A percentile compares a stretch with the other conserved stretches of the same genome.
These are phyloP conservation scores for Anisodus acutangulus DNA, from an alignment of 257 asterid species.

Conservation along the genomic window DNA sequence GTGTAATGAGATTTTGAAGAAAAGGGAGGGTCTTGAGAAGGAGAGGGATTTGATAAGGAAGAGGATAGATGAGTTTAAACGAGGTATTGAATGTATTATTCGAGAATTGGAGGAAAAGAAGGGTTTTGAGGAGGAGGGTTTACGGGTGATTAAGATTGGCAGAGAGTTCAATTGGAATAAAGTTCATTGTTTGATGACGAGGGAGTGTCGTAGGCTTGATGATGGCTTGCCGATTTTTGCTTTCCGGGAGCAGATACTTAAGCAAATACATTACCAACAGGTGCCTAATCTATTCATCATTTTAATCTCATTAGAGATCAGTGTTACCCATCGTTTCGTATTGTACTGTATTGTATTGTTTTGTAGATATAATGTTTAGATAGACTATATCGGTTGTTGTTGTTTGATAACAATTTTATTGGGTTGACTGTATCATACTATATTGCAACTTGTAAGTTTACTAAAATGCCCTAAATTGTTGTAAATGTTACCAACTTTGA, in stretches of 20 bases:
- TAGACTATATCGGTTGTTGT: no score
- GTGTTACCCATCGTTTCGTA: no score
- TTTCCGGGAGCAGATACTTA: slow-evolving; percentile 51
- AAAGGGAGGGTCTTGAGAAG: slow-evolving; percentile 48
- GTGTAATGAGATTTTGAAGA: slow-evolving; percentile 38
- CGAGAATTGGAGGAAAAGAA: slow-evolving; percentile 53
- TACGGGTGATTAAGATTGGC: slow-evolving; percentile 43
- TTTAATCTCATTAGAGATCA: no score
- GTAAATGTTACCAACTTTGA: slow-evolving; percentile 32
- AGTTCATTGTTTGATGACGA: slow-evolving; percentile 55
- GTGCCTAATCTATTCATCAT: slow-evolving; percentile 31
- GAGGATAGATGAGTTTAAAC: slow-evolving; percentile 52
- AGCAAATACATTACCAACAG: slow-evolving; percentile 65
- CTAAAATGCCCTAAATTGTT: no score
- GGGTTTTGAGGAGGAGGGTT: slow-evolving; percentile 16
- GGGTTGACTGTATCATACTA: no score
- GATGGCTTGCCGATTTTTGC: slow-evolving; percentile 84
- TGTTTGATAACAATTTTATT: no score
- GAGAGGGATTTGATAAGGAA: slow-evolving; percentile 55
- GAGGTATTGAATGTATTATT: slow-evolving; percentile 54
- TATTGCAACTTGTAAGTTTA: no score
- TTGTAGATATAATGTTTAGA: no score
- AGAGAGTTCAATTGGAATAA: slow-evolving; percentile 29
- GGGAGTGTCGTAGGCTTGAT: slow-evolving; percentile 80
- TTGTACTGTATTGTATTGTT: no score